Evolutionary conservation across 768 basidiomycete genomes (phyloP), one percentile per base, ranked within the genome.

Genomic region (Suillus cothurnatus): DNA sequence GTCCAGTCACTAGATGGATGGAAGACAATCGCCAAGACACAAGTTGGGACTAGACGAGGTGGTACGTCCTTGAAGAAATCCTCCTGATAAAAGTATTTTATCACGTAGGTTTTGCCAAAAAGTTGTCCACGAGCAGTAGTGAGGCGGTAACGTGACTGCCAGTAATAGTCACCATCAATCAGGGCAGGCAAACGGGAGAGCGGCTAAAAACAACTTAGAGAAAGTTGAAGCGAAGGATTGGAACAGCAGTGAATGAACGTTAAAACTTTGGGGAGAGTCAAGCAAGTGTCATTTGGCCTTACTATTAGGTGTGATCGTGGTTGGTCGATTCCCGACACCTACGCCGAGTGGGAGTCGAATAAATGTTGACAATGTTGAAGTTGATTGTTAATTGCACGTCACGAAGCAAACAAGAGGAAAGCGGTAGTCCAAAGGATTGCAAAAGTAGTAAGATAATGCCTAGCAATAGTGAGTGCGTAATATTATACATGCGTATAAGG

Each of bases 61-160:
- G 65, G n/a, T 15, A 80, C 77, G 49, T 71, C 90, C 90, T 85
- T 79, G 64, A 91, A 79, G 76, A 92, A 91, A 61, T 80, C 81
- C 9, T 86, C 69, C 9, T 78, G 73, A 67, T 78, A 84, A 49
- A 77, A 72, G 67, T 84, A 80, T 31, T 76, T 52, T 34, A 84
- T 67, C 34, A 50, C 67, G 71, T 80, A 85, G 15, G 74, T 71
- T 52, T 70, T 71, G 63, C 64, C 76, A 49, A 63, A 62, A 67
- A 55, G 55, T 41, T 63, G 67, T 7, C 50, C 19, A 62, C 12
- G 63, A 64, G 73, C 76, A 34, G 68, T 66, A 32, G 73, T 17
- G 34, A 69, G 66, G 61, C 64, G 67, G 67, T 79, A 77, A 47
- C 74, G 77, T 61, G 76, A 74, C 52, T 69, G 66, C 21, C 64